phyloP scores from a whole-genome alignment of 305 asterid species.

The Ilex paraguariensis region DNA sequence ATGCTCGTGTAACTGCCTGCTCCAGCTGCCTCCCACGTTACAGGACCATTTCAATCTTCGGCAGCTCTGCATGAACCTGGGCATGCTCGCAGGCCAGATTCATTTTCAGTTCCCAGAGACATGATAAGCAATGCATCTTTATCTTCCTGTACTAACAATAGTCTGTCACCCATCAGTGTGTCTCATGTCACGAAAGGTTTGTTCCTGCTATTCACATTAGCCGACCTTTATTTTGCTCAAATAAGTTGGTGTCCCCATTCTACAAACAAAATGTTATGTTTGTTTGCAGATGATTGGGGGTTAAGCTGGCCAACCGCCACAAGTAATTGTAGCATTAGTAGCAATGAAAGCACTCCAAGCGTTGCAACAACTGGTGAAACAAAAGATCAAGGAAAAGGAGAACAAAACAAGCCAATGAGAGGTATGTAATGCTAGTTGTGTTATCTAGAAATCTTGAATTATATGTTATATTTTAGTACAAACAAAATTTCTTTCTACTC shows the following conservation, averaged over 20 bases:
- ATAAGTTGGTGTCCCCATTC: conserved; percentile 4
- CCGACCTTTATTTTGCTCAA: conserved; percentile 8
- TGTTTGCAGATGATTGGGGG: conserved; percentile 45
- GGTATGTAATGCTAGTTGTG: conserved; percentile 31
- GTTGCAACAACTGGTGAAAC: conserved; percentile 28
- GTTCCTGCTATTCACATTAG: conserved; percentile 8
- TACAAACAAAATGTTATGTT: conserved; percentile 1
- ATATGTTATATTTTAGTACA: background rate
- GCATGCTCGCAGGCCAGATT: conserved; percentile 39
- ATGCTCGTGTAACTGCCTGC: too few species aligned
- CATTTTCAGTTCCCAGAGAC: conserved; percentile 35
- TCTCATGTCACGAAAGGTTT: conserved; percentile 44
- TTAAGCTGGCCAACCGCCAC: conserved; percentile 23
- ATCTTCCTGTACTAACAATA: conserved; percentile 50
- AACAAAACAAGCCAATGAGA: conserved; percentile 32
- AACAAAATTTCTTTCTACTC: background rate
- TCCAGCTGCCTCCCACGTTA: conserved; percentile 2
- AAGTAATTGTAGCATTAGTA: conserved; percentile 54
- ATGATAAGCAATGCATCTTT: conserved; percentile 30
- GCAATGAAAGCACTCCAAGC: conserved; percentile 54
- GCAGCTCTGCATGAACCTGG: conserved; percentile 44
- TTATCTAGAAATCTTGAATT: conserved; percentile 1
- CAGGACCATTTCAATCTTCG: conserved; percentile 42
- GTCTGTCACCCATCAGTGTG: conserved; percentile 31
- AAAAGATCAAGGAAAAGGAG: conserved; percentile 30